phyloP scores from a whole-genome alignment of 2,329 filamentous ascomycete genomes.

The Aspergillus pseudonomiae region DNA sequence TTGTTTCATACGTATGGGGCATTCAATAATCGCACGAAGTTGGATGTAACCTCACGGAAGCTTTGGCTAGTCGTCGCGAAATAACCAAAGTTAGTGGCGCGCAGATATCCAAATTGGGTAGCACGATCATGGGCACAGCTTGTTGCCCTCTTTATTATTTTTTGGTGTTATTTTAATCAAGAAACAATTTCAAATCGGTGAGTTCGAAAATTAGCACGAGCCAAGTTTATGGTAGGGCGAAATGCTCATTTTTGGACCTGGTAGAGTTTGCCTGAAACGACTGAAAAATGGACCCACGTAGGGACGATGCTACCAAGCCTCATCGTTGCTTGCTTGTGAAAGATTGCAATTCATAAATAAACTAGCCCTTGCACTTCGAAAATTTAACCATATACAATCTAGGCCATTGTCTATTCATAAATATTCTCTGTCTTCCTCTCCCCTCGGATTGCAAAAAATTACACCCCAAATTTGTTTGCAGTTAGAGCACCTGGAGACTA shows the following conservation, averaged over 20 bases:
- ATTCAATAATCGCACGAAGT: background rate
- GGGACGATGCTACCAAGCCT: background rate
- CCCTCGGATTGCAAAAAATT: background rate
- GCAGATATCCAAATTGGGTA: background rate
- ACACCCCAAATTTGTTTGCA: background rate
- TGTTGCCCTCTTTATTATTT: too few relatives aligned
- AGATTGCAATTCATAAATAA: background rate
- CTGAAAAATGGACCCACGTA: background rate
- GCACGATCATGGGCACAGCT: background rate
- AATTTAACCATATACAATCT: background rate
- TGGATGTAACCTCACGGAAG: background rate
- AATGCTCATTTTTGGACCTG: background rate
- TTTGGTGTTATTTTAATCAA: background rate
- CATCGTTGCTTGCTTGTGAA: background rate
- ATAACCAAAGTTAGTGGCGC: background rate
- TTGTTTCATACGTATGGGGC: background rate
- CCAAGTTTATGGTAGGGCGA: background rate
- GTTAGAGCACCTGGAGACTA: too few relatives aligned
- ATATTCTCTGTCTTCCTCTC: background rate
- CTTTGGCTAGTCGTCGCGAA: background rate
- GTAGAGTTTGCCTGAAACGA: background rate
- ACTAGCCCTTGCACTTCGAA: background rate
- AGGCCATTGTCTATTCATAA: background rate
- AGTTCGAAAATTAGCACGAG: background rate
- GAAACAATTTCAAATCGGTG: background rate